These are phyloP conservation scores for Zostera marina DNA, from an alignment of 116 monocot genomes.

Conservation along the genomic window DNA sequence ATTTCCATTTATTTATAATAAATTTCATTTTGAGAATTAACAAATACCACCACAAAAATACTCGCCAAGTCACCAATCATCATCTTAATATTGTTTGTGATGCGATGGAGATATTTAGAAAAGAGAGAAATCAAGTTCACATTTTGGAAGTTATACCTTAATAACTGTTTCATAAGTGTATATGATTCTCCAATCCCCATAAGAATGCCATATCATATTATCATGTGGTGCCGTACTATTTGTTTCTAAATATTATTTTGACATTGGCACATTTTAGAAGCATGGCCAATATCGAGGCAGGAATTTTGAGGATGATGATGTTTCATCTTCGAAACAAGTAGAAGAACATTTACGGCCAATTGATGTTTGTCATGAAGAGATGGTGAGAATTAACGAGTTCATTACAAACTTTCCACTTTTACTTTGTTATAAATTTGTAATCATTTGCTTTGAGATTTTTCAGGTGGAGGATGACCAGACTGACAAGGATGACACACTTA, in stretches of 20 bases:
- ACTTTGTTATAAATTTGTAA: neutral
- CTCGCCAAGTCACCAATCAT: no score
- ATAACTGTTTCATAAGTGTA: neutral
- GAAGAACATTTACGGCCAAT: slow-evolving; percentile 30
- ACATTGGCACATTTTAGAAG: slow-evolving; percentile 10
- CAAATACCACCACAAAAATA: no score
- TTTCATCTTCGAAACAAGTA: slow-evolving; percentile 20
- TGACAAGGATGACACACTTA: slow-evolving; percentile 31
- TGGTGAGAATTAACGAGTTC: slow-evolving; percentile 13
- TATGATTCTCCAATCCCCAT: neutral
- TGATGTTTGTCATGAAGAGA: slow-evolving; percentile 29
- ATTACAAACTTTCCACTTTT: neutral
- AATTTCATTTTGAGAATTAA: no score
- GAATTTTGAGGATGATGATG: slow-evolving; percentile 51
- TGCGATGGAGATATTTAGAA: no score
- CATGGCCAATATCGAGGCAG: slow-evolving; percentile 29
- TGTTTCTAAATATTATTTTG: neutral
- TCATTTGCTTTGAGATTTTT: neutral
- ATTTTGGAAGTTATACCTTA: neutral
- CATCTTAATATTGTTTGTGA: no score
- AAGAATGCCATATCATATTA: neutral
- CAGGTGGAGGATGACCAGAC: slow-evolving; percentile 40
- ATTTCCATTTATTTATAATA: no score
- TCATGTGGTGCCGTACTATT: neutral
- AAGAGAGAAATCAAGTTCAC: no score